Percentiles rank a stretch among this genome's conserved stretches.
These are phyloP conservation scores for Candida sakaeoensis DNA, from an alignment of 805 yeast genomes.

Conservation along the genomic window DNA sequence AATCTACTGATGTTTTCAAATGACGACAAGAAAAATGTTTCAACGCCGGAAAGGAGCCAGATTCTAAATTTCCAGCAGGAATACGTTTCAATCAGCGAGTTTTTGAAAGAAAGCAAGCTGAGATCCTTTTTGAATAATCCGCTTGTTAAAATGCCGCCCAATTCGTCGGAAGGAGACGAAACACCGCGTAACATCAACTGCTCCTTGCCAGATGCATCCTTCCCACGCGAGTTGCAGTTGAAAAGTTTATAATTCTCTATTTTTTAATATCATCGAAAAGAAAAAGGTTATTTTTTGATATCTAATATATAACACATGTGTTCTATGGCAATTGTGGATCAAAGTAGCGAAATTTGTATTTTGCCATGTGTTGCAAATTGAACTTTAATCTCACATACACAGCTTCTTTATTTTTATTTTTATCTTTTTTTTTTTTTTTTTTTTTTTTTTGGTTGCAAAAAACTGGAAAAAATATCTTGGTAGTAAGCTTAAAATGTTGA, in stretches of 20 bases:
- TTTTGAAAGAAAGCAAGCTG: constrained; percentile 8
- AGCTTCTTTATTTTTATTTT: no score
- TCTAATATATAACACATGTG: not conserved
- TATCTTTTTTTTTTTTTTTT: not conserved
- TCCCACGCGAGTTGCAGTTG: constrained; percentile 5
- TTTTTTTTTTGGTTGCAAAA: not conserved
- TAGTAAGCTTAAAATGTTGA: no score
- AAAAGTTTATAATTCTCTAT: constrained; percentile 6
- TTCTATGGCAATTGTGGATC: no score
- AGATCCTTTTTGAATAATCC: constrained; percentile 1
- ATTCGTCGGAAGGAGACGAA: not conserved
- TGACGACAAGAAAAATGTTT: not conserved
- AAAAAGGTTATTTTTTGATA: not conserved
- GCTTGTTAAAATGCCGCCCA: not conserved
- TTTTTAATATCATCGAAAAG: not conserved
- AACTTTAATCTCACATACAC: no score
- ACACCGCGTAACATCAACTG: constrained; percentile 6
- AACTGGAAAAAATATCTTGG: no score
- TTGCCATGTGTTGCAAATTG: no score
- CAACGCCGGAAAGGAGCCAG: not conserved
- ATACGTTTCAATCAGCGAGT: constrained; percentile 10
- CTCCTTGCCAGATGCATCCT: not conserved
- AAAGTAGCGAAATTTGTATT: no score
- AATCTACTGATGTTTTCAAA: not conserved
- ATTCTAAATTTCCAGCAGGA: constrained; percentile 9